A percentile compares a stretch with the other conserved stretches of the same genome.
These are phyloP conservation scores for Zygosaccharomyces pseudorouxii DNA, from an alignment of 805 yeast species.

Conservation along the genomic window DNA sequence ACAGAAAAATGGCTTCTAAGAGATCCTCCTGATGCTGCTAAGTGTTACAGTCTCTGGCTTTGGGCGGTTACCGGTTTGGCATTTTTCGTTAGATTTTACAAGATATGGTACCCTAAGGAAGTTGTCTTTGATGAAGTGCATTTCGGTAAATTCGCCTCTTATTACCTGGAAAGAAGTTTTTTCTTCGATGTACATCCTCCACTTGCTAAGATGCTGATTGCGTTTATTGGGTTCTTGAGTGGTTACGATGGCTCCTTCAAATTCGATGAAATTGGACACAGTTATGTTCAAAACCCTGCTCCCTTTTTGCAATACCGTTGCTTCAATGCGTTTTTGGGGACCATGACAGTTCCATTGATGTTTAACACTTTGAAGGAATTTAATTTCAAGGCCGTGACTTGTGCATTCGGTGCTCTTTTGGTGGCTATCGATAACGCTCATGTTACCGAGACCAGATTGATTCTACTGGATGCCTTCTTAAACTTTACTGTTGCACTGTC, in stretches of 20 bases:
- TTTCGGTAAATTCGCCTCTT: slow-evolving; percentile 80
- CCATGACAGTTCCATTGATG: slow-evolving; percentile 76
- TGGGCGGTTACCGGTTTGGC: slow-evolving; percentile 60
- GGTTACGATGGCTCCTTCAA: slow-evolving; percentile 92
- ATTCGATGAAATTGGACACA: slow-evolving; percentile 84
- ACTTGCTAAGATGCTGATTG: slow-evolving; percentile 88
- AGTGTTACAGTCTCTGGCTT: slow-evolving; percentile 46
- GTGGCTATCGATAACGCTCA: slow-evolving; percentile 89
- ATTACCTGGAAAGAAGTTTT: slow-evolving; percentile 83
- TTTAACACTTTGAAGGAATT: slow-evolving; percentile 83
- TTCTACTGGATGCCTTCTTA: slow-evolving; percentile 86
- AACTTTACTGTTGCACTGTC: slow-evolving; percentile 78
- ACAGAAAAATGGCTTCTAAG: slow-evolving; percentile 30
- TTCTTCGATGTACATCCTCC: slow-evolving; percentile 98
- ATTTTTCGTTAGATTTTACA: slow-evolving; percentile 59
- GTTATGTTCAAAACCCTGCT: slow-evolving; percentile 69
- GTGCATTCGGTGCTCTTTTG: slow-evolving; percentile 68
- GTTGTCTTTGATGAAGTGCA: slow-evolving; percentile 87
- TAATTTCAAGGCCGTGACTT: slow-evolving; percentile 71
- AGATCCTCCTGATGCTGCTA: slow-evolving; percentile 28
- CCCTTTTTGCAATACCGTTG: slow-evolving; percentile 84
- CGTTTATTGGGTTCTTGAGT: slow-evolving; percentile 79
- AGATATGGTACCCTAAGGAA: slow-evolving; percentile 59
- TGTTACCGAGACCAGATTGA: slow-evolving; percentile 82
- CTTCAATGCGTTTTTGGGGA: slow-evolving; percentile 74